phyloP scores from a whole-genome alignment of 352 stramenopile species.

The Peronospora farinosa region DNA sequence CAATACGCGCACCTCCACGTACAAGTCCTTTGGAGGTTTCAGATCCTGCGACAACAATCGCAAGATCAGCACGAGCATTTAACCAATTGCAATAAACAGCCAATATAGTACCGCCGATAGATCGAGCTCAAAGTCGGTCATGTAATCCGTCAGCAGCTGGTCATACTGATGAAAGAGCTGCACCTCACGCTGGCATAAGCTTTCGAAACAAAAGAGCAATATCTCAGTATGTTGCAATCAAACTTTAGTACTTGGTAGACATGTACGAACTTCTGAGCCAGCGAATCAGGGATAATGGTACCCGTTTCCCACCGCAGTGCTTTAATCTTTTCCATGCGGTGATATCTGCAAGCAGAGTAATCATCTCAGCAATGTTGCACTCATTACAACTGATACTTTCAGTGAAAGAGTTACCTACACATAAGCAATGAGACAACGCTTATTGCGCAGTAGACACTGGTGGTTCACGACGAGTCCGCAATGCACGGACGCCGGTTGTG shows the following conservation, averaged over 20 bases:
- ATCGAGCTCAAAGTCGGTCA: constrained; percentile 83
- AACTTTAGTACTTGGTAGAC: not conserved
- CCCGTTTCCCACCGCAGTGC: constrained; percentile 87
- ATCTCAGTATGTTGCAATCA: not conserved
- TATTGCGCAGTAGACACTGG: constrained; percentile 87
- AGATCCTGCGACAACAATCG: constrained; percentile 46
- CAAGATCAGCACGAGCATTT: constrained; percentile 5
- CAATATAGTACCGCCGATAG: constrained; percentile 51
- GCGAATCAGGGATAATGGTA: constrained; percentile 71
- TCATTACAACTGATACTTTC: not conserved
- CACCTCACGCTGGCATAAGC: constrained; percentile 74
- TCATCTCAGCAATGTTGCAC: not conserved
- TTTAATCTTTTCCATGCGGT: constrained; percentile 85
- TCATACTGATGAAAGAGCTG: constrained; percentile 90
- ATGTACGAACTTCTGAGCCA: constrained; percentile 58
- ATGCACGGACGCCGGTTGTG: constrained; percentile 54
- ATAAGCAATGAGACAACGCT: constrained; percentile 85
- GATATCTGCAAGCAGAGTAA: constrained; percentile 27
- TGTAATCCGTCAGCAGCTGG: constrained; percentile 87
- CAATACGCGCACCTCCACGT: constrained; percentile 85
- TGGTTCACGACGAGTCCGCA: constrained; percentile 85
- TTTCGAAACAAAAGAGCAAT: constrained; percentile 20
- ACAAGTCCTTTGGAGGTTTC: constrained; percentile 88
- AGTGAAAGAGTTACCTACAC: constrained; percentile 38
- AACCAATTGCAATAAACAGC: not conserved